Base-by-base conservation (phyloP, 148 eudicot genomes). In the Cornus suecica region DNA sequence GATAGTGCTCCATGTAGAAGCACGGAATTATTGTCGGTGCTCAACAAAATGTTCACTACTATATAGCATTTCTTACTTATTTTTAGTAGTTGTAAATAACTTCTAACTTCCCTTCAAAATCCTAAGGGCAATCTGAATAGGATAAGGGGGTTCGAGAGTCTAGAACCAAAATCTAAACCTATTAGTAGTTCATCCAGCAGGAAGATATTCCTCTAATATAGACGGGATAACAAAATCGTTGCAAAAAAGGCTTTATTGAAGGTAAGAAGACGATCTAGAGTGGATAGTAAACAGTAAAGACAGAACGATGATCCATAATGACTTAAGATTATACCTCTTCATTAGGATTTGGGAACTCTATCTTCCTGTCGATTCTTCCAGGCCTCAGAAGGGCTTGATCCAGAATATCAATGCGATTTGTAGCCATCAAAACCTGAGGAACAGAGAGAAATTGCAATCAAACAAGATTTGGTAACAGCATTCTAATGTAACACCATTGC, bases 311-410 rank as follows among this genome's bases (percentile, higher is more conserved):
- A 24, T 13, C 1, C 62, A 5, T 20, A n/a, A 65, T 24, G 28
- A 24, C 5, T 13, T 30, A 30, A 66, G 78, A 75, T 82, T 82
- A 63, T 56, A 89, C 92, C 74, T 87, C 92, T 79, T 87, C 92
- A 73, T 87, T 89, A 71, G 93, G 93, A 78, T 89, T 89, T 62
- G 93, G 91, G 73, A 90, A 90, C 80, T 90, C 94, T 30, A 90
- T 88, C 80, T 88, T 90, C 83, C 94, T 83, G 24, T 90, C 94
- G 77, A 90, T 88, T 73, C 94, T 86, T 84, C 94, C 91, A 60
- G 94, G 94, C 80, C 94, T 88, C 54, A 90, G 90, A 58, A 90
- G 94, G 30, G 91, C 94, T 65, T 83, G 94, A 74, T 90, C 94
- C 81, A 90, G 70, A 73, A 88, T 90, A 76, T 90, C 94, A 78